These are phyloP conservation scores for Carex kokanica DNA, from an alignment of 176 grass and related monocot genomes.

Conservation along the genomic window DNA sequence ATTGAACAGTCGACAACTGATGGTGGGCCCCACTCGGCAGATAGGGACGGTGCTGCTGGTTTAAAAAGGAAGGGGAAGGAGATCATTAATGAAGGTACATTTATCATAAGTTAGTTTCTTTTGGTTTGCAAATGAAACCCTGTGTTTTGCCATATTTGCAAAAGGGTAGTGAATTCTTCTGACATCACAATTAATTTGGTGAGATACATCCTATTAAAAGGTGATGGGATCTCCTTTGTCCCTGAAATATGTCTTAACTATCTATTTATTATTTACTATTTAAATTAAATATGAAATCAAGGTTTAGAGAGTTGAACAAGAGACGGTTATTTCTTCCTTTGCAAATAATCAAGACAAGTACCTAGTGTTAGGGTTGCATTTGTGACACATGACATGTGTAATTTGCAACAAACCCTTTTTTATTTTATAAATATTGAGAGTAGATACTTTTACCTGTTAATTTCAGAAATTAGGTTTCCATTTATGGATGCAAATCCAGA, in stretches of 20 bases:
- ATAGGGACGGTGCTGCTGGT: slow-evolving; percentile 13
- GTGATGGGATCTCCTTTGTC: too few species aligned
- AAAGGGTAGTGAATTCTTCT: too few species aligned
- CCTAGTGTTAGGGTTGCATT: too few species aligned
- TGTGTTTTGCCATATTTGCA: neutral
- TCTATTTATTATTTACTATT: too few species aligned
- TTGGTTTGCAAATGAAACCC: neutral
- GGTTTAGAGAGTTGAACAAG: too few species aligned
- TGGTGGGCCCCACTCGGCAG: slow-evolving; percentile 23
- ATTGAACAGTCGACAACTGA: slow-evolving; percentile 40
- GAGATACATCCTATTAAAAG: too few species aligned
- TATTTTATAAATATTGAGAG: neutral
- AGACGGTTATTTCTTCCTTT: neutral
- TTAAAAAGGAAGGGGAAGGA: slow-evolving; percentile 24
- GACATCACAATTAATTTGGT: too few species aligned
- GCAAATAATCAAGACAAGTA: neutral
- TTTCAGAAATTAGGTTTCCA: slow-evolving; percentile 52
- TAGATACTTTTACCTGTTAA: neutral
- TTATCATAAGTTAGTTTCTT: neutral
- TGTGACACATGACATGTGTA: too few species aligned
- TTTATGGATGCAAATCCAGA: slow-evolving; percentile 62
- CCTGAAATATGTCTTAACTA: too few species aligned
- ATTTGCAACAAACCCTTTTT: neutral
- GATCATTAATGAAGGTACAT: slow-evolving; percentile 36
- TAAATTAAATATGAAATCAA: too few species aligned